These are phyloP conservation scores for Paralagenidium karlingii DNA, from an alignment of 352 stramenopile genomes.

Conservation along the genomic window DNA sequence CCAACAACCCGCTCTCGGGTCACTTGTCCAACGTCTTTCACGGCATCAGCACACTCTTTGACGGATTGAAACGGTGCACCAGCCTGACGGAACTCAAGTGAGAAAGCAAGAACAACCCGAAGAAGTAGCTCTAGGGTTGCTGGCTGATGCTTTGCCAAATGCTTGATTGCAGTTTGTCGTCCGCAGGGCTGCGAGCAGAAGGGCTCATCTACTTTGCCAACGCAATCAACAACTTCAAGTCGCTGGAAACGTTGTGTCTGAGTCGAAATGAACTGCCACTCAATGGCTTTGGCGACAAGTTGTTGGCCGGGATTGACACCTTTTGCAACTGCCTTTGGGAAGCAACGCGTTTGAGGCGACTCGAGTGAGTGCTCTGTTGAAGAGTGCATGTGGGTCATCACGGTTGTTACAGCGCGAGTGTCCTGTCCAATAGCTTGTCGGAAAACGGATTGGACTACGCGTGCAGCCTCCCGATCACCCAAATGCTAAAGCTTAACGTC, in stretches of 20 bases:
- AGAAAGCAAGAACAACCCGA: no score
- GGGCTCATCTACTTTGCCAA: conserved; percentile 33
- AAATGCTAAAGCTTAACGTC: conserved; percentile 48
- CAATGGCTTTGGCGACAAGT: conserved; percentile 48
- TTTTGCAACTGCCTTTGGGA: conserved; percentile 45
- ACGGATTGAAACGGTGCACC: conserved; percentile 25
- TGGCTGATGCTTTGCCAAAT: no score
- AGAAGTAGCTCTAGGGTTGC: no score
- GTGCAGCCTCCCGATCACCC: conserved; percentile 18
- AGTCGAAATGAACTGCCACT: conserved; percentile 25
- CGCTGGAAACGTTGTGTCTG: conserved; percentile 32
- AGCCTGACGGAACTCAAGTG: conserved; percentile 46
- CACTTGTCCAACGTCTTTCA: conserved; percentile 34
- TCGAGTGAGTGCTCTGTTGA: conserved; percentile 13
- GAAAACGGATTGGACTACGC: conserved; percentile 48
- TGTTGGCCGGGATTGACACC: conserved; percentile 26
- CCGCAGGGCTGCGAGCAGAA: conserved; percentile 28
- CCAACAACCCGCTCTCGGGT: conserved; percentile 34
- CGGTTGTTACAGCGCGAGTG: background rate
- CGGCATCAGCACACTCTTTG: conserved; percentile 27
- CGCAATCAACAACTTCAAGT: conserved; percentile 17
- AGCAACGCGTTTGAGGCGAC: conserved; percentile 17
- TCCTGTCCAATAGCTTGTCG: conserved; percentile 13
- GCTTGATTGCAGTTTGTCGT: conserved; percentile 22
- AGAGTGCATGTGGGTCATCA: background rate